Percentiles rank a stretch among this genome's conserved stretches.
These are phyloP conservation scores for Ophiosphaerella herpotricha DNA, from an alignment of 2,329 filamentous ascomycete species.

Conservation along the genomic window DNA sequence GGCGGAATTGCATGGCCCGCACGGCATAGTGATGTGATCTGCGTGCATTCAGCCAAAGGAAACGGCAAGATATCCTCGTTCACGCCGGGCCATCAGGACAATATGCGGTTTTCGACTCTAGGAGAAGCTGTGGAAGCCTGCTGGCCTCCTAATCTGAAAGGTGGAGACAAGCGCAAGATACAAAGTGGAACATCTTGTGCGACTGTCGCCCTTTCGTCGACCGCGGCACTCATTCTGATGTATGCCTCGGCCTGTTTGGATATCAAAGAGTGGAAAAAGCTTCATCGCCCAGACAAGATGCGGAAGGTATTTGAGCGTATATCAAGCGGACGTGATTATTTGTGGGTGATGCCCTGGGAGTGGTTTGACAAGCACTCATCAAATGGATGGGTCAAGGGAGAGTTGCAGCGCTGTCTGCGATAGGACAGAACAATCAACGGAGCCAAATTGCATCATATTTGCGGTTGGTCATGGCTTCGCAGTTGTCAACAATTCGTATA, in stretches of 20 bases:
- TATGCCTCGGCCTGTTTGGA: conserved; percentile 1
- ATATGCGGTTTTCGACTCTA: conserved; percentile 1
- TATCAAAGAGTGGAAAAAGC: background rate
- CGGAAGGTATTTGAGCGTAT: background rate
- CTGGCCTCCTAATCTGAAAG: background rate
- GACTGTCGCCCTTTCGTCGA: background rate
- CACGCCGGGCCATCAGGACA: background rate
- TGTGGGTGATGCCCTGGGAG: conserved; percentile 4
- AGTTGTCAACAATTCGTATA: too few species aligned
- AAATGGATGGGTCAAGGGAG: conserved; percentile 3
- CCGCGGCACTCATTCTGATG: conserved; percentile 1
- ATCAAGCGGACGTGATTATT: background rate
- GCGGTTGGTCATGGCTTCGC: background rate
- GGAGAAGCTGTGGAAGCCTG: conserved; percentile 1
- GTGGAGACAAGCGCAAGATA: background rate
- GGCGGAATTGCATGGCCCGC: conserved; percentile 2
- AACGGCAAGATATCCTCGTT: background rate
- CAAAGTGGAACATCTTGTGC: conserved; percentile 4
- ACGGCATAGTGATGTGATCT: conserved; percentile 1
- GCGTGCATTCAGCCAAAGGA: conserved; percentile 1
- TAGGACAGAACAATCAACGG: too few species aligned
- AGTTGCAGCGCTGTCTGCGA: background rate
- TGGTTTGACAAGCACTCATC: background rate
- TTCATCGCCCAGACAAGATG: background rate
- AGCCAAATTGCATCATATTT: background rate